phyloP scores from a whole-genome alignment of 2,329 filamentous ascomycete genomes.

The Monosporascus cannonballus region DNA sequence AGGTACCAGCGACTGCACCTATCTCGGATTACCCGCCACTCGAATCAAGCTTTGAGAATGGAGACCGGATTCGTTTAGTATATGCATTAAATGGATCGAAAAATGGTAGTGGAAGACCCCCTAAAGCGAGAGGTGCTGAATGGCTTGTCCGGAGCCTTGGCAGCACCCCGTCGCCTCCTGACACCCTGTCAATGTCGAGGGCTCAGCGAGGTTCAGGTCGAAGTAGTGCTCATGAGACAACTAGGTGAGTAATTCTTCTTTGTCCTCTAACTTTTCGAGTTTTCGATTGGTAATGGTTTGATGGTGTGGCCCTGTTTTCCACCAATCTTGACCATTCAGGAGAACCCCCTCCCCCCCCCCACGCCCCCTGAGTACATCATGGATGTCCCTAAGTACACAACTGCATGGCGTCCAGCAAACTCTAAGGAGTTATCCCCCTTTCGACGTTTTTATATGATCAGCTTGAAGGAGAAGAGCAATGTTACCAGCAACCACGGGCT shows the following conservation, averaged over 20 bases:
- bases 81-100: constrained; percentile 4
- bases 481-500: too few relatives aligned
- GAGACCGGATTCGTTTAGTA: constrained; percentile 7
- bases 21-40: constrained; percentile 31
- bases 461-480: too few relatives aligned
- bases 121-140: constrained; percentile 8
- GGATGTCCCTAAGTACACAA: too few relatives aligned
- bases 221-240: constrained; percentile 11
- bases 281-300: too few relatives aligned
- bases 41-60: constrained; percentile 22
- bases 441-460: too few relatives aligned
- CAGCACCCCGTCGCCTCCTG: constrained; percentile 23
- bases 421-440: too few relatives aligned
- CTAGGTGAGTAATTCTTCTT: constrained; percentile 13
- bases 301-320: too few relatives aligned
- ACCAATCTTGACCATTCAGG: too few relatives aligned
- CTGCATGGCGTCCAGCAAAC: too few relatives aligned
- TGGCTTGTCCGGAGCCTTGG: constrained; percentile 3
- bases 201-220: constrained; percentile 10
- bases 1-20: constrained; percentile 27
- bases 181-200: constrained; percentile 25
- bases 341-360: too few relatives aligned
- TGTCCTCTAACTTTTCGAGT: too few relatives aligned
- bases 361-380: too few relatives aligned
- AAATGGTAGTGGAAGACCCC: constrained; percentile 12